A percentile compares a stretch with the other conserved stretches of the same genome.
phyloP scores from a whole-genome alignment of 805 yeast species.

The Candida saitoana region DNA sequence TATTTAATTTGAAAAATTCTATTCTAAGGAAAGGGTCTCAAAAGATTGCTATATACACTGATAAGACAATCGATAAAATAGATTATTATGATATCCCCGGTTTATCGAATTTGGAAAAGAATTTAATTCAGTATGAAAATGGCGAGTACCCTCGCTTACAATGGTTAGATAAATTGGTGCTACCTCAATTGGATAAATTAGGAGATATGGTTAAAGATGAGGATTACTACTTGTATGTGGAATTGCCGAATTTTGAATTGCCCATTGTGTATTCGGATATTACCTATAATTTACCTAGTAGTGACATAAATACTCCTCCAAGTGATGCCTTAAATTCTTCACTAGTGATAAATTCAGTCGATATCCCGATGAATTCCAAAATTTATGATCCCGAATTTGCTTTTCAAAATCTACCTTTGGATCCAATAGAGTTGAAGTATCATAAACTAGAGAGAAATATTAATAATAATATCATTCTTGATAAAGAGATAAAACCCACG shows the following conservation, averaged over 20 bases:
- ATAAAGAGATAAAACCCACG: constrained; percentile 84
- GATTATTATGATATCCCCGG: constrained; percentile 19
- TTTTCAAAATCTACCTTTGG: constrained; percentile 24
- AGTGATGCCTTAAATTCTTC: constrained; percentile 24
- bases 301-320: neutral
- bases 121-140: constrained; percentile 59
- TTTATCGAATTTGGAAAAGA: constrained; percentile 40
- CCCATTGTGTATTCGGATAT: constrained; percentile 41
- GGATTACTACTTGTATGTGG: constrained; percentile 30
- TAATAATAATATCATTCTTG: constrained; percentile 71
- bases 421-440: constrained; percentile 86
- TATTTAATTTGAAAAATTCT: constrained; percentile 53
- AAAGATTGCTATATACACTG: constrained; percentile 29
- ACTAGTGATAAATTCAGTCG: constrained; percentile 31
- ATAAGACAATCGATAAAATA: constrained; percentile 16
- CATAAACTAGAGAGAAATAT: constrained; percentile 75
- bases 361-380: constrained; percentile 26
- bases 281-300: constrained; percentile 13
- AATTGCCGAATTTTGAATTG: constrained; percentile 40
- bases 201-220: constrained; percentile 5
- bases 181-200: constrained; percentile 6
- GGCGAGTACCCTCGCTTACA: constrained; percentile 58
- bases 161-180: constrained; percentile 67
- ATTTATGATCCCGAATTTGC: constrained; percentile 46
- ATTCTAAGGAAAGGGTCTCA: constrained; percentile 73